Percentiles rank a stretch among this genome's conserved stretches.
phyloP scores from a whole-genome alignment of 208 protist genomes.

The Leptomonas pyrrhocoris region DNA sequence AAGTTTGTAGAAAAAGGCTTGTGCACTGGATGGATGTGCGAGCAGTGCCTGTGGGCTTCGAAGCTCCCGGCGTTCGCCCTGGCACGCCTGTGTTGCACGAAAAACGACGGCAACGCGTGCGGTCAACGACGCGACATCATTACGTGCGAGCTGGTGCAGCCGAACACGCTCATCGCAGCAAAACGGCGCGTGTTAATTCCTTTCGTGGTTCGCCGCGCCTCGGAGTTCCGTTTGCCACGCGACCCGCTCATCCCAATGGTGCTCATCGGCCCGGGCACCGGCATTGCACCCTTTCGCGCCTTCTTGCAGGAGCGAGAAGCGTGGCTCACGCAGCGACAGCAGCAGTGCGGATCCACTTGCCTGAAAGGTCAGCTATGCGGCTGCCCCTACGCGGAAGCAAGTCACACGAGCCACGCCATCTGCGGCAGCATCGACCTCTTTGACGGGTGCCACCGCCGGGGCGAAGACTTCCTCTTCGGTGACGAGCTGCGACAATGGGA shows the following conservation, averaged over 20 bases:
- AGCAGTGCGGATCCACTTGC: conserved; percentile 2
- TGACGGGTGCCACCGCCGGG: conserved; percentile 51
- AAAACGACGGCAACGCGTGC: neutral
- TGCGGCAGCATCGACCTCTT: conserved; percentile 55
- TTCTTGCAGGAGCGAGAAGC: conserved; percentile 82
- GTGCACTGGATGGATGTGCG: conserved; percentile 62
- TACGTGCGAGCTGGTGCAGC: neutral
- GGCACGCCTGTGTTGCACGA: neutral
- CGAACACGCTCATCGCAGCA: conserved; percentile 10
- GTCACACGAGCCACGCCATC: conserved; percentile 1
- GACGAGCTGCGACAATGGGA: conserved; percentile 55
- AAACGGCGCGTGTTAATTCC: conserved; percentile 36
- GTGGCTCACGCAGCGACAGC: conserved; percentile 33
- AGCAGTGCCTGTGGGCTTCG: conserved; percentile 46
- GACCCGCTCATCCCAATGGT: conserved; percentile 64
- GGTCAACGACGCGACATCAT: neutral
- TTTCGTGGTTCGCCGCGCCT: conserved; percentile 39
- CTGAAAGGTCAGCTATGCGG: conserved; percentile 19
- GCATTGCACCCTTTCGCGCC: conserved; percentile 81
- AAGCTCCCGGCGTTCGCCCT: conserved; percentile 8
- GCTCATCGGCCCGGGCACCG: conserved; percentile 88
- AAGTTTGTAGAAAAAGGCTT: conserved; percentile 76
- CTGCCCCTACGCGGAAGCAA: conserved; percentile 14
- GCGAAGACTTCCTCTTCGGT: conserved; percentile 55
- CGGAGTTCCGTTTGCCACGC: conserved; percentile 69